Percentiles rank a stretch among this genome's conserved stretches.
Conservation (phyloP, 441 rosid species). For the Erysimum cheiri region DNA sequence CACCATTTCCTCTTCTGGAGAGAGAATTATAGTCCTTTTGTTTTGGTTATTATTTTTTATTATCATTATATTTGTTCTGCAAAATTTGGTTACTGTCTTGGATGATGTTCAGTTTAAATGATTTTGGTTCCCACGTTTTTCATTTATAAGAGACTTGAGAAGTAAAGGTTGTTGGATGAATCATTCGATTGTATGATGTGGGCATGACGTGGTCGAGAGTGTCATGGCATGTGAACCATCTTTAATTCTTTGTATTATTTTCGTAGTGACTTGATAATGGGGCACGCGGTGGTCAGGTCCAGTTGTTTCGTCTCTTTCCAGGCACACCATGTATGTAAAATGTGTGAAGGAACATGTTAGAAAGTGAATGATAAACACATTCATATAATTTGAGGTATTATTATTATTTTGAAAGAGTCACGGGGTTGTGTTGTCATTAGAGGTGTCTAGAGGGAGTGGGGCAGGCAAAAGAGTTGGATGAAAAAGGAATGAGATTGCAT, state of each 20-base stretch:
- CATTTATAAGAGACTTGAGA: slow-evolving; percentile 21
- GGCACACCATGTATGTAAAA: slow-evolving; percentile 18
- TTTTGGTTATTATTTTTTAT: slow-evolving; percentile 24
- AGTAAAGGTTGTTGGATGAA: slow-evolving; percentile 35
- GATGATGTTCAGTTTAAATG: slow-evolving; percentile 35
- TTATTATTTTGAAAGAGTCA: slow-evolving; percentile 17
- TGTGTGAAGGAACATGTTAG: slow-evolving; percentile 21
- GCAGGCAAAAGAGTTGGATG: slow-evolving; percentile 19
- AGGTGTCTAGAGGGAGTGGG: slow-evolving; percentile 15
- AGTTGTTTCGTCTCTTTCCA: slow-evolving; percentile 41
- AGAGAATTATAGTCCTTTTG: slow-evolving; percentile 36
- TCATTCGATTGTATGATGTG: slow-evolving; percentile 31
- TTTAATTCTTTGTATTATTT: slow-evolving; percentile 23
- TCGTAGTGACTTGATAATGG: slow-evolving; percentile 29
- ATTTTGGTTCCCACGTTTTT: slow-evolving; percentile 40
- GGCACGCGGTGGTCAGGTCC: slow-evolving; percentile 34
- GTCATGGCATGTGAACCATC: slow-evolving; percentile 31
- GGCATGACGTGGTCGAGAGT: slow-evolving; percentile 10
- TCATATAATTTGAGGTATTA: neutral
- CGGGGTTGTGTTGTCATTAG: slow-evolving; percentile 15
- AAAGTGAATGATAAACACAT: slow-evolving; percentile 18
- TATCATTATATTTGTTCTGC: slow-evolving; percentile 30
- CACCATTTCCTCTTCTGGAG: slow-evolving; percentile 37
- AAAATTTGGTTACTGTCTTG: slow-evolving; percentile 36
- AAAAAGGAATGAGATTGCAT: slow-evolving; percentile 11